Percentiles rank a stretch among this genome's conserved stretches.
phyloP scores from a whole-genome alignment of 768 basidiomycete species.

The Podaxis pistillaris region DNA sequence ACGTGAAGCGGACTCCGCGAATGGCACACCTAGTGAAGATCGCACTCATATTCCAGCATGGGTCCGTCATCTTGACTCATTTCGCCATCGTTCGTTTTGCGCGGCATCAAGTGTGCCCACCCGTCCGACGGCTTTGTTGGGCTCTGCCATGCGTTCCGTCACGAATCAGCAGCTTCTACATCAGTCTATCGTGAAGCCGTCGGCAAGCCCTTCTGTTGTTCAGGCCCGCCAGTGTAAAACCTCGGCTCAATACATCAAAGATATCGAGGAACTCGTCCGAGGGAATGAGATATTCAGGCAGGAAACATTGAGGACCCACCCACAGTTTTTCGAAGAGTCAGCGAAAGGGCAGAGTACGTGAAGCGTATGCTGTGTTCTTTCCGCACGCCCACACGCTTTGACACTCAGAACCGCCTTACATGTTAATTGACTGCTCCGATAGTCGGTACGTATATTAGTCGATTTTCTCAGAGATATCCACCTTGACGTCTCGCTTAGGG shows the following conservation, averaged over 20 bases:
- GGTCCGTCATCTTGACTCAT: constrained; percentile 2
- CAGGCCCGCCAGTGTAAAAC: constrained; percentile 12
- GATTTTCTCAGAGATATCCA: not conserved
- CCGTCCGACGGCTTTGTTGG: not conserved
- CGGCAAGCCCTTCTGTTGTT: not conserved
- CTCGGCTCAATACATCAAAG: constrained; percentile 16
- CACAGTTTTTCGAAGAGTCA: constrained; percentile 17
- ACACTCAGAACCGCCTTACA: constrained; percentile 28
- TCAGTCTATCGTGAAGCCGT: not conserved
- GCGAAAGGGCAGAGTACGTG: constrained; percentile 19
- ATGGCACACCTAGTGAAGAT: not conserved
- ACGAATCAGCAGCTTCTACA: not conserved
- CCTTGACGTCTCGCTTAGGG: constrained; percentile 16
- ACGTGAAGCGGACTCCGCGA: not conserved
- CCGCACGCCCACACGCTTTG: not conserved
- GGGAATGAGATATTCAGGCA: constrained; percentile 13
- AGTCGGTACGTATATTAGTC: constrained; percentile 18
- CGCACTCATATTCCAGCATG: not conserved
- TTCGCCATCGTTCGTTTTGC: constrained; percentile 4
- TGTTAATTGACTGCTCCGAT: constrained; percentile 33
- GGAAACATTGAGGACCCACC: constrained; percentile 10
- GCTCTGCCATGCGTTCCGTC: not conserved
- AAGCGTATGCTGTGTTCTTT: not conserved
- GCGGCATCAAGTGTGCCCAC: not conserved
- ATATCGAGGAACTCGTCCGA: constrained; percentile 16